These are phyloP conservation scores for Periconia sp. DNA, from an alignment of 2,329 filamentous ascomycete genomes.

Conservation along the genomic window DNA sequence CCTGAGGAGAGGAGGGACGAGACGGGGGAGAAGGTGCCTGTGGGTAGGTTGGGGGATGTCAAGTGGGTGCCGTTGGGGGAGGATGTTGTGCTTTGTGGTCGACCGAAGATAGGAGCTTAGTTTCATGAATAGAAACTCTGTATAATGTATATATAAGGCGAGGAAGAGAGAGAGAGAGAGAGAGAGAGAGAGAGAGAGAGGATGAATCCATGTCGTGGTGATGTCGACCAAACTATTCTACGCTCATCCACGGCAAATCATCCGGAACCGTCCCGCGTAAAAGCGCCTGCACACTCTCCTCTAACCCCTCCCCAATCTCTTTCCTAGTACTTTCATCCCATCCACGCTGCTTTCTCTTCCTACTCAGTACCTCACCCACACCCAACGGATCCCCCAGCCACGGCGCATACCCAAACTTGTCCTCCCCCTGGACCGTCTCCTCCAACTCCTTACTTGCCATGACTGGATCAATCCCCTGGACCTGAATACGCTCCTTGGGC, in stretches of 20 bases:
- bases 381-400: constrained; percentile 51
- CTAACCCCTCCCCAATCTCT: constrained; percentile 30
- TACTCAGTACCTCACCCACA: constrained; percentile 35
- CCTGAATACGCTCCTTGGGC: constrained; percentile 47
- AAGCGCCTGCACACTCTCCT: constrained; percentile 35
- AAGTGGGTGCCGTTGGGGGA: constrained; percentile 80
- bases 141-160: too few relatives aligned
- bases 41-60: constrained; percentile 69
- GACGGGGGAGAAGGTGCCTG: constrained; percentile 59
- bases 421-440: constrained; percentile 45
- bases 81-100: constrained; percentile 82
- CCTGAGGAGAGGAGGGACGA: constrained; percentile 64
- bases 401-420: constrained; percentile 41
- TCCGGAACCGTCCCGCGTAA: constrained; percentile 27
- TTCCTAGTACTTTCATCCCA: constrained; percentile 37
- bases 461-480: constrained; percentile 54
- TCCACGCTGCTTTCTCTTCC: constrained; percentile 49
- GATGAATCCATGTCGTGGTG: background rate
- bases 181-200: background rate
- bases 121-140: too few relatives aligned
- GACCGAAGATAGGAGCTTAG: constrained; percentile 45
- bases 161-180: too few relatives aligned
- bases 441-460: constrained; percentile 46
- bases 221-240: too few relatives aligned
- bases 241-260: constrained; percentile 39